These are phyloP conservation scores for Colletotrichum endophyticum DNA, from an alignment of 2,329 filamentous ascomycete species.

Conservation along the genomic window DNA sequence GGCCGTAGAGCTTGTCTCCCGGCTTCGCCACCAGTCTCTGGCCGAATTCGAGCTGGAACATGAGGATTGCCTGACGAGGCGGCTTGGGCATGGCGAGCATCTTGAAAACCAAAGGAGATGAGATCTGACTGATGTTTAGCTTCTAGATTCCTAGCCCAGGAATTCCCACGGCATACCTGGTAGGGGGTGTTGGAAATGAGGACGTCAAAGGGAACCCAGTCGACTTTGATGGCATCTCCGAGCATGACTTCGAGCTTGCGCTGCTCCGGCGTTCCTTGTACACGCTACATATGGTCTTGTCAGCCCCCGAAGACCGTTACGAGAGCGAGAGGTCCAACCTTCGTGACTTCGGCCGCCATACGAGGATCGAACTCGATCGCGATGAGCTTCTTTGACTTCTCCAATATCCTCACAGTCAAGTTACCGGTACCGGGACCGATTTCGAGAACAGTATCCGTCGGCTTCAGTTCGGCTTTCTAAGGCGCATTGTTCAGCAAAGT, in stretches of 20 bases:
- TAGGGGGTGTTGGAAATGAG: constrained; percentile 76
- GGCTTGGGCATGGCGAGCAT: constrained; percentile 82
- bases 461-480: constrained; percentile 87
- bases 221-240: constrained; percentile 69
- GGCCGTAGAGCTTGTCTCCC: constrained; percentile 43
- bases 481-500: constrained; percentile 35
- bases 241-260: constrained; percentile 87
- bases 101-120: constrained; percentile 89
- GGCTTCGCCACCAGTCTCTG: constrained; percentile 87
- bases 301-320: constrained; percentile 48
- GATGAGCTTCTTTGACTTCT: constrained; percentile 81
- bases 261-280: constrained; percentile 85
- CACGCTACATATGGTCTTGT: constrained; percentile 75
- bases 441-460: constrained; percentile 89
- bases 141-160: neutral
- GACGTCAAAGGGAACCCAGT: constrained; percentile 74
- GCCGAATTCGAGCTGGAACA: constrained; percentile 96
- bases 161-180: constrained; percentile 47
- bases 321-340: constrained; percentile 46
- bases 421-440: constrained; percentile 91
- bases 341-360: constrained; percentile 95
- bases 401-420: constrained; percentile 86
- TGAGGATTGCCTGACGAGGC: constrained; percentile 85
- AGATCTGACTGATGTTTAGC: constrained; percentile 63
- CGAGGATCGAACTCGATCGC: constrained; percentile 93